Evolutionary conservation across 768 basidiomycete genomes (phyloP), one percentile per base, ranked within the genome.

Genomic region (Tulasnella sp.): DNA sequence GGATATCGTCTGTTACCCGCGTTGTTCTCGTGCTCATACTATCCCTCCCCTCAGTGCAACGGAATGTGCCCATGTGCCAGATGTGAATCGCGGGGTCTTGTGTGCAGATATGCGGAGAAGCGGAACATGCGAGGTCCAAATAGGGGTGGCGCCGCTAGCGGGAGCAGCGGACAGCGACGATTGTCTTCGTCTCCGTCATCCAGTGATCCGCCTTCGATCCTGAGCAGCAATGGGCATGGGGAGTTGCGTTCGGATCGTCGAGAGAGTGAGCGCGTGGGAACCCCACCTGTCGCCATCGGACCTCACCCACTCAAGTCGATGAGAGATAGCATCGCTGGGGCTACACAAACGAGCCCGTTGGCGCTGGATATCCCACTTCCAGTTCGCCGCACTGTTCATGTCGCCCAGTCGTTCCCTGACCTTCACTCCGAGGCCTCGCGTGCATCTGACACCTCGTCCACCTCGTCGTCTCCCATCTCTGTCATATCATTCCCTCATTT

Each of bases 61-160:
- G 69, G 66, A 49, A 68, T 66, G 21, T 63, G 64, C 12, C 64
- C 66, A 15, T 70, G 69, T 59, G 60, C 59, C 30, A 64, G 69
- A 31, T 70, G 69, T 49, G 53, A 57, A 22, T 50, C 62, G 45
- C 60, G 62, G 5, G 55, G 57, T 2, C 63, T 66, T 45, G 58
- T 54, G 10, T 67, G 66, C 45, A 41, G 42, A n/a, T 67, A 64
- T 54, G 64, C 66, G 24, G 38, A 49, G 11, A 62, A 64, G 38
- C 62, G 65, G 1, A 60, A 62, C 17, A 63, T 66, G 62, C 61
- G 66, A 46, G 66, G 66, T 17, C 65, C 66, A 15, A 67, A 66
- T 62, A 65, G 42, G 4, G 12, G 31, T 31, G 34, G 30, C 12
- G 21, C 7, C 7, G 15, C 15, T 5, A 5, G 15, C 34, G 7